phyloP scores from a whole-genome alignment of 164 flowering plant genomes.

The Cinnamomum chago region DNA sequence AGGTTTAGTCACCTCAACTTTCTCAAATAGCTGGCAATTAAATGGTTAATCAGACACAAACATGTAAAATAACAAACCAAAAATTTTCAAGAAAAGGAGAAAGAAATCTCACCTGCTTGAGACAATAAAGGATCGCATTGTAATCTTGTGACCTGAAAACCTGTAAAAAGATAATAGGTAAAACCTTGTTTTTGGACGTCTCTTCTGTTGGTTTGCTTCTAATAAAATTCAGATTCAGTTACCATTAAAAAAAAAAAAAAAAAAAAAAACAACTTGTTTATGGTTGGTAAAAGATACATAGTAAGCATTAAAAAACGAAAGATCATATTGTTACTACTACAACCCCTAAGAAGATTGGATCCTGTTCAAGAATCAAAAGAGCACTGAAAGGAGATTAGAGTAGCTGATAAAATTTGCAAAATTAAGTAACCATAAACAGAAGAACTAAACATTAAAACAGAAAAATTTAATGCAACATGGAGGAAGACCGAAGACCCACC shows the following conservation, averaged over 20 bases:
- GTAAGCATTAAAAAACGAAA: background rate
- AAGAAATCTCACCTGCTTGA: conserved; percentile 56
- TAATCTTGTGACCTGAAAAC: conserved; percentile 97
- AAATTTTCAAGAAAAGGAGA: background rate
- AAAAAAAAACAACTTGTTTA: no score
- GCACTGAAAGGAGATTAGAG: no score
- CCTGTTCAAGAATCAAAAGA: no score
- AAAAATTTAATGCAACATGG: no score
- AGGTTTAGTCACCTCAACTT: conserved; percentile 90
- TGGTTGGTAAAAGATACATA: background rate
- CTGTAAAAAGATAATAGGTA: conserved; percentile 26
- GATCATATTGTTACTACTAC: background rate
- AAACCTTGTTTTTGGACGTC: background rate
- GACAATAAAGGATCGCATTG: conserved; percentile 74
- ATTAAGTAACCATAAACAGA: no score
- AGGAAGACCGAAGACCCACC: no score
- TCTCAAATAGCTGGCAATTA: conserved; percentile 75
- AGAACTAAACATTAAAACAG: no score
- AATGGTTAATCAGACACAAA: background rate
- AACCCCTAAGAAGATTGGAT: background rate
- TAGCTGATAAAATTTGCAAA: no score
- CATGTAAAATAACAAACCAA: background rate
- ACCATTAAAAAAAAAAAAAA: no score
- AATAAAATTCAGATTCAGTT: no score
- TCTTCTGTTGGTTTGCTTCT: no score